Percentiles rank a stretch among this genome's conserved stretches.
These are phyloP conservation scores for Colletotrichum magnum DNA, from an alignment of 2,329 filamentous ascomycete species.

Conservation along the genomic window DNA sequence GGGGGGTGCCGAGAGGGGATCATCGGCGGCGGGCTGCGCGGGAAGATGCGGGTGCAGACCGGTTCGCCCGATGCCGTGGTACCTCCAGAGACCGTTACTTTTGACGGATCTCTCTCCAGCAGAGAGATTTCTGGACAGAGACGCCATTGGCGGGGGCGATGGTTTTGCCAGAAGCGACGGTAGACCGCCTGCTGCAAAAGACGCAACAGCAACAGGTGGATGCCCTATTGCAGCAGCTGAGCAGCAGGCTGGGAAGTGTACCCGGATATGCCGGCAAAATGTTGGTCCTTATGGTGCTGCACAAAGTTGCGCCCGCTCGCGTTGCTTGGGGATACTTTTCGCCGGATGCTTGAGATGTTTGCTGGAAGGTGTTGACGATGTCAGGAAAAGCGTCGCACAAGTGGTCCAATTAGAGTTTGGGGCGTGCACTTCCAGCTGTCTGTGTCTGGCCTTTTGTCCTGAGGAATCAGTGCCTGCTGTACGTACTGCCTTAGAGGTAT, in stretches of 20 bases:
- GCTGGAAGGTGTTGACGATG: neutral
- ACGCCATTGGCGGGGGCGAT: constrained; percentile 22
- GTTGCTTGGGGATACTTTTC: neutral
- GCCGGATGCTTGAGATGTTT: neutral
- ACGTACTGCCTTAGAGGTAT: constrained; percentile 3
- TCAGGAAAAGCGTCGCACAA: constrained; percentile 2
- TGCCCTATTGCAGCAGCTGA: constrained; percentile 27
- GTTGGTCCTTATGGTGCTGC: neutral
- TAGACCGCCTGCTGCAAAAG: constrained; percentile 26
- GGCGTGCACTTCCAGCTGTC: constrained; percentile 20
- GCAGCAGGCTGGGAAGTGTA: constrained; percentile 23
- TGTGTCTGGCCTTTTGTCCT: constrained; percentile 16
- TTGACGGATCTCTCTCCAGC: constrained; percentile 18
- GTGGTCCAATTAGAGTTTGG: constrained; percentile 36
- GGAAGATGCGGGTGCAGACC: constrained; percentile 24
- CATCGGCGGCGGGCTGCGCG: constrained; percentile 6
- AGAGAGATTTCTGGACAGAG: constrained; percentile 17
- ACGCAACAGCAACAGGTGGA: constrained; percentile 21
- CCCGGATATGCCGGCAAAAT: neutral
- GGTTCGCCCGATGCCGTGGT: constrained; percentile 6
- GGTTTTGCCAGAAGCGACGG: constrained; percentile 9
- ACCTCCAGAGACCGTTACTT: constrained; percentile 3
- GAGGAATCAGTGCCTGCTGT: constrained; percentile 19
- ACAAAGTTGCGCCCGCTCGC: neutral
- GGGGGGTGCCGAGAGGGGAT: neutral